Base-by-base conservation (phyloP, 1,284 basidiomycete genomes). In the Puccinia triticina region DNA sequence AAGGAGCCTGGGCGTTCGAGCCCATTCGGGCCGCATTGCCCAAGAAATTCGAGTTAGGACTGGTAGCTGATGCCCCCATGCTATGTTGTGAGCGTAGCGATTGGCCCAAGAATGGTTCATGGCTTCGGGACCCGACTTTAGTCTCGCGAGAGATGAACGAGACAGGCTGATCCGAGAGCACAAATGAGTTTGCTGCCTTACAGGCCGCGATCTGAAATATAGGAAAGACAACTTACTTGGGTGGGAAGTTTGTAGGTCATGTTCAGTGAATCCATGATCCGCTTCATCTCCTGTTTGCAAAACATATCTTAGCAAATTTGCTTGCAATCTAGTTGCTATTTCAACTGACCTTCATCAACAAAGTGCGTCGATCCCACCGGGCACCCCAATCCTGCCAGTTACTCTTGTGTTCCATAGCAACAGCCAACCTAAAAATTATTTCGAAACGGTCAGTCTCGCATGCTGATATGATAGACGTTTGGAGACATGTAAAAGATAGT, bases 321-420 rank as follows among this genome's bases (percentile, higher is more conserved):
- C 66, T 92, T 90, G 14, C 88, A 88, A 92, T 74, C 80, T 66
- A 0, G 37, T 18, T 32, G 74, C 12, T 43, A 61, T 21, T 23
- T 1, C 37, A 48, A 66, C 84, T 50, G 14, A 82, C 85, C 80
- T 81, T 84, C 85, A 87, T 86, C 29, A 87, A 59, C 75, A 85
- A 84, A 53, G 86, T 86, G 64, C 86, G 83, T 29, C 86, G 81
- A 61, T 82, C 83, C 87, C 86, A 94, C 81, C 93, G 89, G 18
- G 90, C 92, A 77, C 92, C 92, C 93, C 93, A 94, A 84, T 94
- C 92, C 86, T 94, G 93, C 93, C 93, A 94, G 86, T 93, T 93
- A 57, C 91, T 89, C 91, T 88, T 88, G 90, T 93, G 93, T 87
- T 94, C 93, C 86, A 94, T 90, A 23, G 91, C 91, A 71, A 94